A percentile compares a stretch with the other conserved stretches of the same genome.
Evolutionary conservation across 768 basidiomycete species (phyloP).

Genomic region (Cystofilobasidium macerans): DNA sequence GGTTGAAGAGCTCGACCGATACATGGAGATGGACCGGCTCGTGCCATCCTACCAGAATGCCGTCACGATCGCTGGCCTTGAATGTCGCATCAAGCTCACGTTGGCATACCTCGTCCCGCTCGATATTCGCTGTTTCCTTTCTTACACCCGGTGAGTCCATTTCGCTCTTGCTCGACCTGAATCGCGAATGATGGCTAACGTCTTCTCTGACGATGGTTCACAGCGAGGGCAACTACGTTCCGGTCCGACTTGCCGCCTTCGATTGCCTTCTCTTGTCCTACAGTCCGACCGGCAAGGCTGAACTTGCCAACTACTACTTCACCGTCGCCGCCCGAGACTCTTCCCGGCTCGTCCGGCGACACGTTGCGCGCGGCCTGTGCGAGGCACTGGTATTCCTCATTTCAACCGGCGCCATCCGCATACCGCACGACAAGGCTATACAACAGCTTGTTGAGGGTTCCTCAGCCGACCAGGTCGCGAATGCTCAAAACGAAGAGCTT

Average conservation of each 20-base stretch:
- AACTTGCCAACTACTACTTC: constrained; percentile 71
- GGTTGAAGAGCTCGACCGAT: constrained; percentile 71
- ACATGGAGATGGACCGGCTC: constrained; percentile 85
- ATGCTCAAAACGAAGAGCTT: constrained; percentile 56
- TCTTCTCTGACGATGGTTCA: background rate
- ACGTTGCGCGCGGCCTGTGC: constrained; percentile 73
- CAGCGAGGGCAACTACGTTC: constrained; percentile 87
- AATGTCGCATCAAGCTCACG: constrained; percentile 74
- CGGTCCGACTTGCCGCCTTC: constrained; percentile 84
- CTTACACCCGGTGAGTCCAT: constrained; percentile 64
- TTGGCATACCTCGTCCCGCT: constrained; percentile 66
- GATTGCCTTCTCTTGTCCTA: constrained; percentile 70
- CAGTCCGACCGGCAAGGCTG: constrained; percentile 70
- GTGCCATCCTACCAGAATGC: constrained; percentile 91
- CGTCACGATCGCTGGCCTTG: constrained; percentile 77
- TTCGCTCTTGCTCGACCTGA: background rate
- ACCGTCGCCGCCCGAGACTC: constrained; percentile 76
- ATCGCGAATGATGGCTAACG: background rate
- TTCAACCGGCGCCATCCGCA: constrained; percentile 82
- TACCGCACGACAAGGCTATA: constrained; percentile 48
- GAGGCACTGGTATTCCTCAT: constrained; percentile 76
- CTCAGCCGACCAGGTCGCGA: constrained; percentile 28
- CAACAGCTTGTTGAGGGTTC: constrained; percentile 80
- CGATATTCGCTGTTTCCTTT: constrained; percentile 67
- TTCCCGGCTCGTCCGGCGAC: constrained; percentile 68